Evolutionary conservation across 2,329 filamentous ascomycete species (phyloP), one percentile per base, ranked within the genome.

Genomic region (Knufia fluminis): DNA sequence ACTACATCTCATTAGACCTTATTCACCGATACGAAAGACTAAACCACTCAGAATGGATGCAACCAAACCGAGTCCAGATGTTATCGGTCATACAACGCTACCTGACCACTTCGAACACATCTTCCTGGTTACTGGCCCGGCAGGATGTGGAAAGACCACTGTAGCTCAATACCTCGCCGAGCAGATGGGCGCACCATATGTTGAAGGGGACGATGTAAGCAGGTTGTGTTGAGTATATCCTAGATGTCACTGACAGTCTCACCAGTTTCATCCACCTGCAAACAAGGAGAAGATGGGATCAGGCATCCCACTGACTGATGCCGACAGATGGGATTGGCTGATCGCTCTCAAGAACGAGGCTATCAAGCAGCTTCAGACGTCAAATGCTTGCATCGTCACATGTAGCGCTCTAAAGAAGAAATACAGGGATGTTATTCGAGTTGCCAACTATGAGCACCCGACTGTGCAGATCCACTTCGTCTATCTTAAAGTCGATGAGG

Each of bases 241-340:
- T 9, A 17, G 10, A 20, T 17, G 20, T 22, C 51, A 43, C 54
- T 59, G 57, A 48, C 41, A 20, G 42, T 26, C 42, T 17, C 36
- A 24, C 39, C 54, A 74, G 71, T 73, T 69, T 57, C 71, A 74
- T 57, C 60, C 70, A 0, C 70, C 76, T 26, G 75, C 84, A 61
- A 96, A 91, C 69, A 82, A 90, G 59, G 83, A 90, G 48, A 98
- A 97, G 70, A 98, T 98, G 92, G 76, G 78, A 62, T 76, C 76
- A 58, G 87, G 87, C 58, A 82, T 81, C 50, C 89, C 92, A 2
- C 76, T 98, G 31, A 94, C 86, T 49, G 92, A 98, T 64, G 83
- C 82, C 52, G 92, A 98, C 69, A 85, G 92, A 56, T 97, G 92
- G 92, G 91, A 96, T 71, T 98, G 92, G 92, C 81, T 98, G 55